Percentiles rank a stretch among this genome's conserved stretches.
These are phyloP conservation scores for Mycothermus thermophilus DNA, from an alignment of 495 filamentous ascomycete genomes.

Conservation along the genomic window DNA sequence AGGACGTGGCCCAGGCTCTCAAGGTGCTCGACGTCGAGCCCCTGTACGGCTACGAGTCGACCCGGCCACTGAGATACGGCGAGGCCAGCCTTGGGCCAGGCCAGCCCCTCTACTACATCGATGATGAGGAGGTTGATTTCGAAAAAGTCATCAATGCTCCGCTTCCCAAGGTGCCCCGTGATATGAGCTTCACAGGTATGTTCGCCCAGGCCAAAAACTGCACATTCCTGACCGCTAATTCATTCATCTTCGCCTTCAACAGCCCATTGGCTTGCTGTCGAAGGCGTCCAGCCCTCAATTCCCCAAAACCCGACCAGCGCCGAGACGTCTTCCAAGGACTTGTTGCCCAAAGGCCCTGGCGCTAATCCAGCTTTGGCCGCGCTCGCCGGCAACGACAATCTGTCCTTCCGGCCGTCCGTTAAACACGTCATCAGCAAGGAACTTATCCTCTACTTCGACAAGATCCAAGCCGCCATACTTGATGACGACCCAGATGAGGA, in stretches of 20 bases:
- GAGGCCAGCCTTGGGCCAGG: slow-evolving; percentile 87
- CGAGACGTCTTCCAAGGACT: slow-evolving; percentile 64
- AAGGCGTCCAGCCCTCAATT: slow-evolving; percentile 91
- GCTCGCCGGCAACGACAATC: slow-evolving; percentile 67
- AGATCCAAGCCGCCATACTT: slow-evolving; percentile 70
- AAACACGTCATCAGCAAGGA: slow-evolving; percentile 94
- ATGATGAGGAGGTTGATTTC: slow-evolving; percentile 97
- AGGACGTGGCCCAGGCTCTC: slow-evolving; percentile 74
- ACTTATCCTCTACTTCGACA: slow-evolving; percentile 92
- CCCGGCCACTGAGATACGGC: slow-evolving; percentile 72
- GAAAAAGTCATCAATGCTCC: slow-evolving; percentile 96
- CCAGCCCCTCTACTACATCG: slow-evolving; percentile 94
- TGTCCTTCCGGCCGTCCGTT: slow-evolving; percentile 72
- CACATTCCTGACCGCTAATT: slow-evolving; percentile 4
- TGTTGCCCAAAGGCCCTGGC: slow-evolving; percentile 77
- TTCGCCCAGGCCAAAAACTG: no score
- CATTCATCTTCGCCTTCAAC: no score
- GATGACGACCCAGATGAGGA: slow-evolving; percentile 70
- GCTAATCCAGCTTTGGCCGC: slow-evolving; percentile 71
- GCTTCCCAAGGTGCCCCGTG: slow-evolving; percentile 85
- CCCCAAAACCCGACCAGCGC: slow-evolving; percentile 84
- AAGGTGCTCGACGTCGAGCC: slow-evolving; percentile 83
- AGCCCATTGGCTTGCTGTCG: slow-evolving; percentile 94
- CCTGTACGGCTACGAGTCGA: slow-evolving; percentile 87
- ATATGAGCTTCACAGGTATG: slow-evolving; percentile 78